phyloP scores from a whole-genome alignment of 495 filamentous ascomycete species.

The Gamarada debralockiae region DNA sequence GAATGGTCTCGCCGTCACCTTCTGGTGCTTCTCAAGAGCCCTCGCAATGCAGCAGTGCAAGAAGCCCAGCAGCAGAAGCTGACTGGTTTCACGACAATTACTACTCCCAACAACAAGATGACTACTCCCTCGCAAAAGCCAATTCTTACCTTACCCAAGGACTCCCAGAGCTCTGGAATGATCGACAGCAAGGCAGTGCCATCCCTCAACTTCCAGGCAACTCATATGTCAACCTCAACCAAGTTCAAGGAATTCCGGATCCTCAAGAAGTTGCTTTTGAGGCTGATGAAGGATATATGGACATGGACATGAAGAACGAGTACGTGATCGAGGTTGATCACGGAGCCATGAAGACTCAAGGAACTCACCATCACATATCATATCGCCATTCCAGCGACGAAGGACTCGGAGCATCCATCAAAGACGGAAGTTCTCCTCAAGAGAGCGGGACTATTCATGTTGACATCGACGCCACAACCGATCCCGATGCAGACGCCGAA shows the following conservation, averaged over 20 bases:
- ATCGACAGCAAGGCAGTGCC: neutral
- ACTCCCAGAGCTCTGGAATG: conserved; percentile 1
- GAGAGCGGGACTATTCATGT: neutral
- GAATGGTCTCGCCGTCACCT: conserved; percentile 6
- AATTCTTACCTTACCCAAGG: conserved; percentile 5
- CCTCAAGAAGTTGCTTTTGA: conserved; percentile 6
- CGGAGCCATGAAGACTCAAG: neutral
- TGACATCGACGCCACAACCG: neutral
- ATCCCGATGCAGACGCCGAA: conserved; percentile 10
- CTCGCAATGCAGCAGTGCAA: conserved; percentile 9
- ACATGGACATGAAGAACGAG: conserved; percentile 5
- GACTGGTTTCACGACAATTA: conserved; percentile 9
- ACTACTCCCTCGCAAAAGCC: neutral
- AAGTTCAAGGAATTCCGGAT: conserved; percentile 18
- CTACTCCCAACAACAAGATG: conserved; percentile 6
- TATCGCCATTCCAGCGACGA: conserved; percentile 12
- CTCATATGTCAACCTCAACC: conserved; percentile 10
- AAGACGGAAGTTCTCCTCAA: conserved; percentile 4
- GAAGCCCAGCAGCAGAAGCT: conserved; percentile 8
- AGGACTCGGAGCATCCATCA: conserved; percentile 14
- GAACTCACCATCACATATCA: neutral
- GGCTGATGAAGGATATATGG: conserved; percentile 13
- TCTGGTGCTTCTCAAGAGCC: conserved; percentile 12
- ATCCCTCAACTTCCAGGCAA: neutral
- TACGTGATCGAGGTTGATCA: conserved; percentile 1